Evolutionary conservation across 805 yeast species (phyloP).

Genomic region (Zygosaccharomyces kombuchaensis): DNA sequence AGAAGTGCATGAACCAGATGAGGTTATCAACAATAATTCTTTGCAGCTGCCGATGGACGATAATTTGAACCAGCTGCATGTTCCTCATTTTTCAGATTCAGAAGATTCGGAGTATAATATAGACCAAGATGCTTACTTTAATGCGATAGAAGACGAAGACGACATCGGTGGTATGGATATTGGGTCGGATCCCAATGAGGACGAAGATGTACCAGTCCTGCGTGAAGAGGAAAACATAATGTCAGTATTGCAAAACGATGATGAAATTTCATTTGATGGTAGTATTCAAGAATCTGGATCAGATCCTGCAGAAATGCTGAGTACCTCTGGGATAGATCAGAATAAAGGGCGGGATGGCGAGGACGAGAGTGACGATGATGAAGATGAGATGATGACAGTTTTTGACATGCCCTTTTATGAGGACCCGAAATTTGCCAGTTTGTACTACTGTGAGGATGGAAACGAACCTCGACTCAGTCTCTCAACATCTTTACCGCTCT

Average conservation of each 20-base stretch:
- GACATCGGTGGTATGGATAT: slow-evolving; percentile 33
- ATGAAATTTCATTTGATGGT: slow-evolving; percentile 32
- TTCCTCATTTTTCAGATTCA: slow-evolving; percentile 31
- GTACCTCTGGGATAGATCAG: slow-evolving; percentile 6
- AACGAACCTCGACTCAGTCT: slow-evolving; percentile 32
- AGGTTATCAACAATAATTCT: slow-evolving; percentile 3
- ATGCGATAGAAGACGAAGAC: slow-evolving; percentile 28
- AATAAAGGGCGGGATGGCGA: slow-evolving; percentile 18
- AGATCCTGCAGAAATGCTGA: slow-evolving; percentile 27
- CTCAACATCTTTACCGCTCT: slow-evolving; percentile 33
- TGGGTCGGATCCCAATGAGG: slow-evolving; percentile 33
- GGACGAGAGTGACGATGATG: slow-evolving; percentile 32
- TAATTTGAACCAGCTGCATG: slow-evolving; percentile 24
- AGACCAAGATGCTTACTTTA: slow-evolving; percentile 32
- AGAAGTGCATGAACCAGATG: slow-evolving; percentile 19
- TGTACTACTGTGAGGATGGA: slow-evolving; percentile 33
- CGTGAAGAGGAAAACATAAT: slow-evolving; percentile 33
- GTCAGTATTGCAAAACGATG: slow-evolving; percentile 31
- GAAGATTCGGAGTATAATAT: slow-evolving; percentile 36
- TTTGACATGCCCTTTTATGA: slow-evolving; percentile 41
- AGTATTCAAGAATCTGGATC: slow-evolving; percentile 33
- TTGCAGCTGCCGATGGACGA: slow-evolving; percentile 6
- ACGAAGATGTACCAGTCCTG: slow-evolving; percentile 30
- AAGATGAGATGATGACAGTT: slow-evolving; percentile 33
- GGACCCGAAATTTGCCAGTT: slow-evolving; percentile 37